These are phyloP conservation scores for Carex parvula DNA, from an alignment of 176 grass and related monocot species.

Conservation along the genomic window DNA sequence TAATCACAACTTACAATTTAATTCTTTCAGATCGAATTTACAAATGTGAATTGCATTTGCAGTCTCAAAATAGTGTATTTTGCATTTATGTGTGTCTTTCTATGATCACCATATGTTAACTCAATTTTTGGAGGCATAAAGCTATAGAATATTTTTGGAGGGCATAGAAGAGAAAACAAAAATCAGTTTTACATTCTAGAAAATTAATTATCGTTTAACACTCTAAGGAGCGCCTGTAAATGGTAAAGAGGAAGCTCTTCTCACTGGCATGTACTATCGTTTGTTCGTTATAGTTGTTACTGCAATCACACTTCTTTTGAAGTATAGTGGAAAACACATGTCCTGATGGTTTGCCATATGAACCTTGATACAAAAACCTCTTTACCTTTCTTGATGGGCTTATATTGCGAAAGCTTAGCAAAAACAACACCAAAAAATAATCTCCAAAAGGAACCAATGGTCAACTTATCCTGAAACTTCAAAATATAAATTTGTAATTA, in stretches of 20 bases:
- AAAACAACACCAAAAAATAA: slow-evolving; percentile 36
- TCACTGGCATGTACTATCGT: background rate
- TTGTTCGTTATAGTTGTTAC: background rate
- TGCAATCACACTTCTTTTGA: background rate
- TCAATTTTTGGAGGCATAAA: background rate
- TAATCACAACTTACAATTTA: background rate
- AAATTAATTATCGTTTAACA: background rate
- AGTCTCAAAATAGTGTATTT: background rate
- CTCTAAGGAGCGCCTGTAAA: background rate
- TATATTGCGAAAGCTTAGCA: slow-evolving; percentile 48
- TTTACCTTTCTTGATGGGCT: slow-evolving; percentile 76
- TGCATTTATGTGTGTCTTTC: background rate
- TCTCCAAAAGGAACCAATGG: slow-evolving; percentile 50
- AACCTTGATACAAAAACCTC: slow-evolving; percentile 5
- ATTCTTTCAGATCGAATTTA: background rate
- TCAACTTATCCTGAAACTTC: slow-evolving; percentile 44
- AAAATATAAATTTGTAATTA: slow-evolving; percentile 3
- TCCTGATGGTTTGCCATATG: background rate
- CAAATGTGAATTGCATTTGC: background rate
- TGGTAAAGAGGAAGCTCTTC: background rate
- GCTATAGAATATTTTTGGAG: background rate
- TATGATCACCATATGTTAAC: background rate
- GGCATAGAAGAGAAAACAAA: background rate
- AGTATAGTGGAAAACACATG: background rate
- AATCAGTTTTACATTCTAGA: background rate